Evolutionary conservation across 2,329 filamentous ascomycete genomes (phyloP).

Genomic region (Ascochyta koolunga): DNA sequence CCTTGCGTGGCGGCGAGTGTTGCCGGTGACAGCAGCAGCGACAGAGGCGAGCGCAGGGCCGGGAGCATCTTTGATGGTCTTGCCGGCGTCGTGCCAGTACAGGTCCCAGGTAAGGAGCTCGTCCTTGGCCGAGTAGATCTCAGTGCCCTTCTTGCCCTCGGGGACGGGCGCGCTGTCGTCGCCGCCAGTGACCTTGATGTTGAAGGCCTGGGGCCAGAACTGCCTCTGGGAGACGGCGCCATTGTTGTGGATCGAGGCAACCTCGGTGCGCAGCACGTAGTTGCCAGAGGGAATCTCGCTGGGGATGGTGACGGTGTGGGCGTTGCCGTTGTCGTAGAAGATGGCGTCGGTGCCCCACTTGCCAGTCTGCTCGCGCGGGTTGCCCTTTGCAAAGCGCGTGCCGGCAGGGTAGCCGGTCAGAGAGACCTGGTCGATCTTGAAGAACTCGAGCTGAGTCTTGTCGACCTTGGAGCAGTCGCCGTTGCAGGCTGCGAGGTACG

Average conservation of each 20-base stretch:
- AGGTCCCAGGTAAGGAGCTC: slow-evolving; percentile 37
- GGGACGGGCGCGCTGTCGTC: slow-evolving; percentile 32
- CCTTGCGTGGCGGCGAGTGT: slow-evolving; percentile 30
- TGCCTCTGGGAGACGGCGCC: slow-evolving; percentile 39
- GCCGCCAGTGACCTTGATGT: slow-evolving; percentile 42
- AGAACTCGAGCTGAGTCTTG: slow-evolving; percentile 40
- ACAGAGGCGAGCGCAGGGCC: slow-evolving; percentile 32
- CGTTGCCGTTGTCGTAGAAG: slow-evolving; percentile 44
- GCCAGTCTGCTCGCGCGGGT: slow-evolving; percentile 29
- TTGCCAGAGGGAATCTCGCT: slow-evolving; percentile 40
- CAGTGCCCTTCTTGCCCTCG: slow-evolving; percentile 37
- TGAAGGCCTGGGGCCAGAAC: slow-evolving; percentile 47
- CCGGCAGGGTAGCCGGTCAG: slow-evolving; percentile 37
- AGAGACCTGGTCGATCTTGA: slow-evolving; percentile 43
- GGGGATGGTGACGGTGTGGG: slow-evolving; percentile 41
- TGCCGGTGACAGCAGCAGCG: slow-evolving; percentile 14
- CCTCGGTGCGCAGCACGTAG: slow-evolving; percentile 46
- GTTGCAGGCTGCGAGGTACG: slow-evolving; percentile 40
- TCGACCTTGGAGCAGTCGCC: slow-evolving; percentile 42
- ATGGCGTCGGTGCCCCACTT: slow-evolving; percentile 44
- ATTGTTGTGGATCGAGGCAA: slow-evolving; percentile 45
- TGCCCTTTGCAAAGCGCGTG: slow-evolving; percentile 32
- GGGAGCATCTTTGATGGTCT: slow-evolving; percentile 29
- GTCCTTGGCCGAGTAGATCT: slow-evolving; percentile 37
- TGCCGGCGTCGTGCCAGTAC: slow-evolving; percentile 38